Conservation (phyloP, 164 flowering plant species). For the Berberis vulgaris region DNA sequence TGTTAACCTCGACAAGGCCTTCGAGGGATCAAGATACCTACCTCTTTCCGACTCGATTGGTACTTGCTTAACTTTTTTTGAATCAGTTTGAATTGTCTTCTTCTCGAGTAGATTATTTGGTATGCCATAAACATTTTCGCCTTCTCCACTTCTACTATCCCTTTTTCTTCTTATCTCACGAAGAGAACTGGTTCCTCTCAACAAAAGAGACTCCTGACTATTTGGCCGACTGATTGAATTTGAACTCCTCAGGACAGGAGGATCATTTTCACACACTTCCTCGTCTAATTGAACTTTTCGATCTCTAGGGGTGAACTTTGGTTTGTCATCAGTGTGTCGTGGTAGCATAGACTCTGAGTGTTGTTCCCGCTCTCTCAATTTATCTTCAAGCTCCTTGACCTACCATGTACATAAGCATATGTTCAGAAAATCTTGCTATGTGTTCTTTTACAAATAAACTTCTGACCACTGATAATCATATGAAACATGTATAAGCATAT, state of each 20-base stretch:
- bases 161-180: conserved; percentile 44
- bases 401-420: conserved; percentile 15
- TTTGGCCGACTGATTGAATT: conserved; percentile 33
- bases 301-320: conserved; percentile 34
- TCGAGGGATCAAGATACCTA: conserved; percentile 36
- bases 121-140: conserved; percentile 30
- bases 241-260: conserved; percentile 37
- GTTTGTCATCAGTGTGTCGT: conserved; percentile 21
- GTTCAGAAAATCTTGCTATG: not conserved
- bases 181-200: conserved; percentile 28
- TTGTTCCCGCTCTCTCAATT: conserved; percentile 37
- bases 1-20: conserved; percentile 34
- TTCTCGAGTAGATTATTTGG: conserved; percentile 20
- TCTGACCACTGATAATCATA: too few species aligned
- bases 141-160: conserved; percentile 41
- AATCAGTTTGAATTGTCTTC: conserved; percentile 21
- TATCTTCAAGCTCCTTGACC: conserved; percentile 71
- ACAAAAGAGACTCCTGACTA: conserved; percentile 32
- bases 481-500: too few species aligned
- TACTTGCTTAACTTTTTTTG: conserved; percentile 19
- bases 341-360: conserved; percentile 11
- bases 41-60: conserved; percentile 23
- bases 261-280: conserved; percentile 35
- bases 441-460: not conserved
- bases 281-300: conserved; percentile 21